These are phyloP conservation scores for Kalmusia sp. DNA, from an alignment of 2,329 filamentous ascomycete genomes.

Conservation along the genomic window DNA sequence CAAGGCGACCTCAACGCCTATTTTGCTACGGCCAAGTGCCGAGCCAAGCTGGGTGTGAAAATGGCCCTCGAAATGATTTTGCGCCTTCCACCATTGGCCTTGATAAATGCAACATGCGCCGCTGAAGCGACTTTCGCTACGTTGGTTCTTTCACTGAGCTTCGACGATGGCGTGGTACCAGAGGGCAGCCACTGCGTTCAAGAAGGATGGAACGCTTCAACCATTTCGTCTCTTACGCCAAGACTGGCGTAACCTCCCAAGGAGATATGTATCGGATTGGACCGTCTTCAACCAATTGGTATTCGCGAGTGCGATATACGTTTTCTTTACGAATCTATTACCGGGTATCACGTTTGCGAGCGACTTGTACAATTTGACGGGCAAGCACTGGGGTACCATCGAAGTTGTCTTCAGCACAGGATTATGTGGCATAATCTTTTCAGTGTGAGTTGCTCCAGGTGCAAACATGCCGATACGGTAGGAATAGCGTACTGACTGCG, in stretches of 20 bases:
- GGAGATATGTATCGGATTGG: conserved; percentile 44
- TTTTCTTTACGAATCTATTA: conserved; percentile 72
- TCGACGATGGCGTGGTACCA: too few relatives aligned
- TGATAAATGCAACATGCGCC: too few relatives aligned
- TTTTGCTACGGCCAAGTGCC: too few relatives aligned
- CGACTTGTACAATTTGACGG: conserved; percentile 68
- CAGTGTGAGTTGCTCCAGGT: conserved; percentile 52
- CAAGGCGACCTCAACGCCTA: too few relatives aligned
- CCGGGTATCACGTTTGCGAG: conserved; percentile 73
- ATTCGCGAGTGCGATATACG: conserved; percentile 68
- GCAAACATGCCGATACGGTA: not conserved
- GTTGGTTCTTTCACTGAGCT: too few relatives aligned
- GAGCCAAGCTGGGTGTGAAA: too few relatives aligned
- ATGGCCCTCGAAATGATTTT: too few relatives aligned
- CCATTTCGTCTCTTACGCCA: conserved; percentile 42
- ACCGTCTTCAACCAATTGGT: conserved; percentile 68
- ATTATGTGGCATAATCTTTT: conserved; percentile 68
- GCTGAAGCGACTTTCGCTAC: too few relatives aligned
- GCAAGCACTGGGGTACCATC: conserved; percentile 69
- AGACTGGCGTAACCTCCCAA: conserved; percentile 35
- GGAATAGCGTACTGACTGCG: not conserved
- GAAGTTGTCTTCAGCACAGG: conserved; percentile 73
- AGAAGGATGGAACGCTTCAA: conserved; percentile 17
- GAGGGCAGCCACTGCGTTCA: not conserved
- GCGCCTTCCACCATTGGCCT: too few relatives aligned